Conservation (phyloP, 805 yeast species). For the Yamadazyma philogaea region DNA sequence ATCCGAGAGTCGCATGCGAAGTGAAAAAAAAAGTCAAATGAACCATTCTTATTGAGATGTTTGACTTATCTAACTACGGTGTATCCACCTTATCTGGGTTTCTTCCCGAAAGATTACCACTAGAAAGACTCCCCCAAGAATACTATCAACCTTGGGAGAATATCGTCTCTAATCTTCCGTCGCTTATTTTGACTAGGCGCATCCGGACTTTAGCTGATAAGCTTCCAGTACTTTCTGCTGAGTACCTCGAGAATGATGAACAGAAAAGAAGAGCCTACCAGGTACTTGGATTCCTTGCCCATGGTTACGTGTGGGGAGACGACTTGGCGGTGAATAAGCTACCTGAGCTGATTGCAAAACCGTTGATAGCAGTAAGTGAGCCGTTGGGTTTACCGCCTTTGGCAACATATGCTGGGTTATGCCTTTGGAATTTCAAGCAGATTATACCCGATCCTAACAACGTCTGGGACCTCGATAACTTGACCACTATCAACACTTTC, state of each 20-base stretch:
- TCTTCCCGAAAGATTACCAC: slow-evolving; percentile 67
- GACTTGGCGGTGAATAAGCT: slow-evolving; percentile 57
- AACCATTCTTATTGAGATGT: slow-evolving; percentile 10
- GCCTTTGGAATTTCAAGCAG: slow-evolving; percentile 82
- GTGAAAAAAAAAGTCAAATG: background rate
- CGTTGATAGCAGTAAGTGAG: slow-evolving; percentile 59
- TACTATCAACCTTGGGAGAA: slow-evolving; percentile 80
- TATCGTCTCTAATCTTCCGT: slow-evolving; percentile 63
- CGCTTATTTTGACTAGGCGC: slow-evolving; percentile 63
- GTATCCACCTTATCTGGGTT: slow-evolving; percentile 74
- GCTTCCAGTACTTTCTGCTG: slow-evolving; percentile 55
- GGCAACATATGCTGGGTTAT: slow-evolving; percentile 82
- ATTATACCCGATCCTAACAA: slow-evolving; percentile 45
- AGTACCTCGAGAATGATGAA: slow-evolving; percentile 39
- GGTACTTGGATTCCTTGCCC: slow-evolving; percentile 73
- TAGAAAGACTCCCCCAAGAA: slow-evolving; percentile 52
- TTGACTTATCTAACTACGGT: slow-evolving; percentile 56
- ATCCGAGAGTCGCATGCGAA: slow-evolving; percentile 1
- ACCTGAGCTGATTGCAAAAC: slow-evolving; percentile 68
- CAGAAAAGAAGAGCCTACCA: slow-evolving; percentile 80
- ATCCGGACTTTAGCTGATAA: slow-evolving; percentile 62
- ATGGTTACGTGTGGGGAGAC: slow-evolving; percentile 88
- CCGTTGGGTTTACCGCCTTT: slow-evolving; percentile 75
- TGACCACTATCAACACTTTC: slow-evolving; percentile 78
- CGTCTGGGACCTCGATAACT: slow-evolving; percentile 57